phyloP scores from a whole-genome alignment of 164 flowering plant genomes.

The Stephania japonica region DNA sequence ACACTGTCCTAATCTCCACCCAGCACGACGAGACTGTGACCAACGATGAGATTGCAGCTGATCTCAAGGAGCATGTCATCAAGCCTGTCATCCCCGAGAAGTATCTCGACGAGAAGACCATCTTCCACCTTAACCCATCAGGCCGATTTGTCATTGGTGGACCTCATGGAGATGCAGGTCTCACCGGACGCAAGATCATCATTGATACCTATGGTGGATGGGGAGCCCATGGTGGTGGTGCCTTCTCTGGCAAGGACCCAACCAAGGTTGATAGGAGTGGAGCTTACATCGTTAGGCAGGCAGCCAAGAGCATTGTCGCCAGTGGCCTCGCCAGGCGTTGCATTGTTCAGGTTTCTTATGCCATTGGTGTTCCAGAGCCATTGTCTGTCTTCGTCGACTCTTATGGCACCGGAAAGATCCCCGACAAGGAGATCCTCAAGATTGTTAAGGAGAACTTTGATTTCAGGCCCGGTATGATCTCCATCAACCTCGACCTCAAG shows the following conservation, averaged over 20 bases:
- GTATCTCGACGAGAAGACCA: constrained; percentile 74
- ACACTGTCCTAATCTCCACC: constrained; percentile 75
- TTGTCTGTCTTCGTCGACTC: constrained; percentile 66
- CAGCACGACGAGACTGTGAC: constrained; percentile 83
- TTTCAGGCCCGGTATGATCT: constrained; percentile 80
- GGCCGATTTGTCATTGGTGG: constrained; percentile 82
- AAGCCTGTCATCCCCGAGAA: constrained; percentile 66
- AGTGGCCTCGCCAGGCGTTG: constrained; percentile 66
- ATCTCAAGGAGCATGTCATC: constrained; percentile 73
- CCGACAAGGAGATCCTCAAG: constrained; percentile 66
- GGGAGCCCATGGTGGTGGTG: constrained; percentile 88
- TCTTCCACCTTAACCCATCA: constrained; percentile 80
- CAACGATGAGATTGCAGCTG: constrained; percentile 72
- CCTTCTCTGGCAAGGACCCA: constrained; percentile 78
- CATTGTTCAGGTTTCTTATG: constrained; percentile 73
- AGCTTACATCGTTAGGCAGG: constrained; percentile 75
- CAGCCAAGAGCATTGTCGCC: constrained; percentile 76
- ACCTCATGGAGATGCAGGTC: constrained; percentile 82
- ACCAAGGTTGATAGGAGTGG: constrained; percentile 82
- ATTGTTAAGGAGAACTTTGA: constrained; percentile 74
- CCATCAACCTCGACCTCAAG: constrained; percentile 71
- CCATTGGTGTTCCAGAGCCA: constrained; percentile 81
- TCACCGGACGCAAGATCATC: constrained; percentile 75
- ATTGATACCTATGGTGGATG: constrained; percentile 78
- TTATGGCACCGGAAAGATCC: constrained; percentile 61